A percentile compares a stretch with the other conserved stretches of the same genome.
These are phyloP conservation scores for Casuarina equisetifolia DNA, from an alignment of 306 rosid genomes.

Conservation along the genomic window DNA sequence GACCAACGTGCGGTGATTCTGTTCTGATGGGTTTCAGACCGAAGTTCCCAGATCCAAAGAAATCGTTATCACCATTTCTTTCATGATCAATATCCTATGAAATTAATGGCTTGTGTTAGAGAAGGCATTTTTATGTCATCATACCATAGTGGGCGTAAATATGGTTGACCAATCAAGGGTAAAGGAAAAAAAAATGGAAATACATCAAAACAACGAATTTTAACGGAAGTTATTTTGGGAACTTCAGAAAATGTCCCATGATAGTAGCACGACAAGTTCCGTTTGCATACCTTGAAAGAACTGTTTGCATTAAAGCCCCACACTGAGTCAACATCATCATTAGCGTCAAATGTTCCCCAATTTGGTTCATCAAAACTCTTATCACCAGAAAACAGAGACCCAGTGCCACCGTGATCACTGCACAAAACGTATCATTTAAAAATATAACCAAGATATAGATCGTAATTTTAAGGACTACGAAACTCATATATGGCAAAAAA, in stretches of 20 bases:
- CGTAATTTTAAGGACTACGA: neutral
- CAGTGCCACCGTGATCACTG: conserved; percentile 65
- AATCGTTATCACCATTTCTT: conserved; percentile 57
- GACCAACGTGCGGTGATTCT: conserved; percentile 55
- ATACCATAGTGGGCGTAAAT: conserved; percentile 6
- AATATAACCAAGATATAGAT: neutral
- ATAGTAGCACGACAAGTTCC: neutral
- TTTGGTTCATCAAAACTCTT: conserved; percentile 69
- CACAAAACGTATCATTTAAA: conserved; percentile 29
- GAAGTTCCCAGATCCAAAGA: conserved; percentile 68
- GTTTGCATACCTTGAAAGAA: conserved; percentile 54
- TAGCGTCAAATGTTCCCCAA: conserved; percentile 87
- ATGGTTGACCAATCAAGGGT: conserved; percentile 4
- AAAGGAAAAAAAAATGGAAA: neutral
- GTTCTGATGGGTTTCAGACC: conserved; percentile 89
- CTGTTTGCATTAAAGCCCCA: conserved; percentile 78
- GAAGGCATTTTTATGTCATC: neutral
- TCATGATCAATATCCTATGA: conserved; percentile 61
- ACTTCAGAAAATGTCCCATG: neutral
- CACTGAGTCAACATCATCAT: conserved; percentile 81
- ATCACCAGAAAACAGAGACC: conserved; percentile 72
- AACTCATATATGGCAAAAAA: neutral
- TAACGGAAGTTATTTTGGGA: neutral
- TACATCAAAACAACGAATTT: neutral
- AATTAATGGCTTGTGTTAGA: conserved; percentile 5